Evolutionary conservation across 495 filamentous ascomycete genomes (phyloP).

Genomic region (Cenococcum geophilum): DNA sequence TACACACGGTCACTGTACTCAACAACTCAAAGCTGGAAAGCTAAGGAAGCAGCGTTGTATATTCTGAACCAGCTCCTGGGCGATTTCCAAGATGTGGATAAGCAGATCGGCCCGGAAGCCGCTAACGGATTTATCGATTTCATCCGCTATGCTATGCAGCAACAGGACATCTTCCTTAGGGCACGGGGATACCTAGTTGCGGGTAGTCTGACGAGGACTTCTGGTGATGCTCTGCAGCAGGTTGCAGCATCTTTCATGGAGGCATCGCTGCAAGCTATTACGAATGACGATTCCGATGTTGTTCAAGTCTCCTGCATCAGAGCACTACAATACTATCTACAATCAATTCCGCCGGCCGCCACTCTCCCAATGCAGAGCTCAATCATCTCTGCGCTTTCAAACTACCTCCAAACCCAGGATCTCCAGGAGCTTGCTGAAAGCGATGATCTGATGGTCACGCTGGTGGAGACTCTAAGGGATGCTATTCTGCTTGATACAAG

Average conservation of each 20-base stretch:
- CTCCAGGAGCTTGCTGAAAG: conserved; percentile 73
- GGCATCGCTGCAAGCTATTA: conserved; percentile 66
- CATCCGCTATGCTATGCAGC: conserved; percentile 69
- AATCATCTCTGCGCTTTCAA: conserved; percentile 69
- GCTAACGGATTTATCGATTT: conserved; percentile 67
- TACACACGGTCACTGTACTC: conserved; percentile 62
- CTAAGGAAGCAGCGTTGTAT: conserved; percentile 73
- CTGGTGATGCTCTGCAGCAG: conserved; percentile 49
- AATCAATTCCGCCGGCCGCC: conserved; percentile 48
- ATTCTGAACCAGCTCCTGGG: conserved; percentile 72
- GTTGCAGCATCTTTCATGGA: conserved; percentile 61
- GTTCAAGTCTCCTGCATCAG: conserved; percentile 90
- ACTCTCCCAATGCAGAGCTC: conserved; percentile 59
- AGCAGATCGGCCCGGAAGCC: conserved; percentile 58
- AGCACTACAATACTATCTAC: conserved; percentile 75
- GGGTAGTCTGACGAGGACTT: conserved; percentile 58
- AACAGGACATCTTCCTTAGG: conserved; percentile 61
- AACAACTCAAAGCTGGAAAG: conserved; percentile 50
- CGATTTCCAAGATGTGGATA: conserved; percentile 71
- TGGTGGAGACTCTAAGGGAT: conserved; percentile 81
- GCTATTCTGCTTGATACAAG: conserved; percentile 70
- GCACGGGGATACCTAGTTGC: conserved; percentile 81
- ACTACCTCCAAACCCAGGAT: conserved; percentile 71
- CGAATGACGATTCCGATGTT: conserved; percentile 69
- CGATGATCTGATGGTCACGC: conserved; percentile 83